Evolutionary conservation across 495 filamentous ascomycete genomes (phyloP).

Genomic region (Aspergillus nanangensis): DNA sequence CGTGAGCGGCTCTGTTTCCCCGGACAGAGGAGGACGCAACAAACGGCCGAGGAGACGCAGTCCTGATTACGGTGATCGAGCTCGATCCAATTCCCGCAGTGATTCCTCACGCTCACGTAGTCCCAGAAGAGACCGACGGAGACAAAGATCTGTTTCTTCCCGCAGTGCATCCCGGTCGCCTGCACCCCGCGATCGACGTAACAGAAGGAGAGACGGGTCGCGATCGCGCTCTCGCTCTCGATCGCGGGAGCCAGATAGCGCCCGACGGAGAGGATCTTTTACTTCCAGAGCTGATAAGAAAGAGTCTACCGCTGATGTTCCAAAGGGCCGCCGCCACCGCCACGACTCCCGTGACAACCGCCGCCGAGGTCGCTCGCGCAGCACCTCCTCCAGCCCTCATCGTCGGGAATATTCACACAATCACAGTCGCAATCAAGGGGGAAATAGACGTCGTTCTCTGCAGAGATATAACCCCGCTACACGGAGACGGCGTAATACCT

Average conservation of each 20-base stretch:
- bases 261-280: slow-evolving; percentile 37
- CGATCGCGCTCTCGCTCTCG: slow-evolving; percentile 38
- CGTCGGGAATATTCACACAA: slow-evolving; percentile 24
- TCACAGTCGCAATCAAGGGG: slow-evolving; percentile 29
- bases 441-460: slow-evolving; percentile 48
- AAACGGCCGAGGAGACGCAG: slow-evolving; percentile 35
- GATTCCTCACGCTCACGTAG: slow-evolving; percentile 58
- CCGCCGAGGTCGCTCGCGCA: slow-evolving; percentile 38
- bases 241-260: slow-evolving; percentile 28
- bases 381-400: slow-evolving; percentile 26
- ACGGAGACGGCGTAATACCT: slow-evolving; percentile 46
- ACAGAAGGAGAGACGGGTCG: slow-evolving; percentile 30
- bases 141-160: slow-evolving; percentile 38
- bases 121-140: slow-evolving; percentile 50
- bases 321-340: slow-evolving; percentile 37
- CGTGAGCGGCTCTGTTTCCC: slow-evolving; percentile 34
- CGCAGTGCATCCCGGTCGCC: slow-evolving; percentile 43
- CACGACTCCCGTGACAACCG: slow-evolving; percentile 31
- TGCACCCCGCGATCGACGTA: slow-evolving; percentile 18
- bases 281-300: slow-evolving; percentile 34
- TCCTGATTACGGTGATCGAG: slow-evolving; percentile 48
- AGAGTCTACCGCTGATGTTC: slow-evolving; percentile 45
- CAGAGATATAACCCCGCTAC: slow-evolving; percentile 47
- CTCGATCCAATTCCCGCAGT: slow-evolving; percentile 45
- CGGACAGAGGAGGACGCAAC: slow-evolving; percentile 26